Evolutionary conservation across 2,329 filamentous ascomycete species (phyloP), one percentile per base, ranked within the genome.

Genomic region (Xylariaceae sp.): DNA sequence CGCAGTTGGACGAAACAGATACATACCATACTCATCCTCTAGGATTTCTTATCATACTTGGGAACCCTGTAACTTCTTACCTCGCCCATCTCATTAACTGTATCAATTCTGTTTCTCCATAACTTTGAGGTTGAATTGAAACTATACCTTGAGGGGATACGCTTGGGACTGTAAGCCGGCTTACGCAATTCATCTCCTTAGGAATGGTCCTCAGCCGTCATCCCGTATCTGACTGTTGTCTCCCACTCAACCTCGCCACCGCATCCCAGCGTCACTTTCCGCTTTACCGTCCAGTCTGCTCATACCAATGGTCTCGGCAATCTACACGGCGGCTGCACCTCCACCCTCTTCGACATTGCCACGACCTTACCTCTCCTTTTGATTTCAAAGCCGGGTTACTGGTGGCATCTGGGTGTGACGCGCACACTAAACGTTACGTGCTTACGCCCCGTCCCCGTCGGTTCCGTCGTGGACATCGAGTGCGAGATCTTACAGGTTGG

Each of bases 391-490:
- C 76, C 76, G 0, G 83, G 80, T 4, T 79, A 74, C 58, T 86
- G 83, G 76, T 64, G 71, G 42, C 66, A 64, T 30, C 69, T 81
- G 18, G 83, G 84, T 29, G 82, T 88, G 19, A 80, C 71, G 55
- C 73, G 84, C 43, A 81, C 78, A 19, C 68, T 89, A 40, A 79
- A 74, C 53, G 72, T 84, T 32, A 85, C 80, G 0, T 89, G 85
- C 59, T 63, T 88, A 45, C 72, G 81, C 1, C 83, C 84, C 1
- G 71, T 76, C 3, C 74, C 76, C 1, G 55, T 60, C 11, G 80
- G 76, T 9, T 59, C 55, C 1, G 62, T 63, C 35, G 57, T 71
- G 16, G 49, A 69, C 34, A 56, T 79, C 34, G 63, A 68, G 26
- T 69, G 68, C 52, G 69, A 72, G 48, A 49, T 78, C 11, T 56